Evolutionary conservation across 208 protist species (phyloP), one percentile per base, ranked within the genome.

Genomic region (Crithidia bombi): DNA sequence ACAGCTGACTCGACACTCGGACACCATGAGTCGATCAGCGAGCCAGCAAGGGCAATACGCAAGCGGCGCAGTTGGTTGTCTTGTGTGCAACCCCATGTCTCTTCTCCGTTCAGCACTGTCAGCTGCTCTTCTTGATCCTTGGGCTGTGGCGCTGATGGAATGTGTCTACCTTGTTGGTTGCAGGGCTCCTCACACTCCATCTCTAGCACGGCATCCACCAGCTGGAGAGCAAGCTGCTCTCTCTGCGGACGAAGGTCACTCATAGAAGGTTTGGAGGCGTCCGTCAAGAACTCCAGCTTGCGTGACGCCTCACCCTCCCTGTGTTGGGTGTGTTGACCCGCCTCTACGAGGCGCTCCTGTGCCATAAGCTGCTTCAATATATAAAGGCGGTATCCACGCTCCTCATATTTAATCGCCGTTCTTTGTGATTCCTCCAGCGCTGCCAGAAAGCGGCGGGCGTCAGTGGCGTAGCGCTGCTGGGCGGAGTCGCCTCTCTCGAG

Each of bases 391-490:
- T 55, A 35, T 5, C 69, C 64, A 5, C 30, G 46, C 50, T 80
- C 79, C 10, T 75, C 79, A 28, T 70, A 71, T 41, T 84, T 65
- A 6, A 81, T 54, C 4, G 69, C 73, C 7, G 52, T 65, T 1
- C 79, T 63, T 49, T 84, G 73, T 1, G 74, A 80, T 23, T 80
- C 73, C 66, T 84, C 79, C 10, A 74, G 0, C 3, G 68, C 69
- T 17, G 54, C 17, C 33, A 67, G 1, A 30, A 78, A 84, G 21
- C 58, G 57, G 2, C 35, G 17, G 0, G 74, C 74, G 26, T 70
- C 74, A 11, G 10, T n/a, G 54, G 9, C 25, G 49, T 69, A 69
- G 3, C 59, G 55, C 5, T 36, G 12, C 10, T 50, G 54, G 3
- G 54, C 19, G 15, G 32, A 17, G 15, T 19, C 30, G 26, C 36